Conservation (phyloP, 306 rosid species). For the Acacia acuminata region DNA sequence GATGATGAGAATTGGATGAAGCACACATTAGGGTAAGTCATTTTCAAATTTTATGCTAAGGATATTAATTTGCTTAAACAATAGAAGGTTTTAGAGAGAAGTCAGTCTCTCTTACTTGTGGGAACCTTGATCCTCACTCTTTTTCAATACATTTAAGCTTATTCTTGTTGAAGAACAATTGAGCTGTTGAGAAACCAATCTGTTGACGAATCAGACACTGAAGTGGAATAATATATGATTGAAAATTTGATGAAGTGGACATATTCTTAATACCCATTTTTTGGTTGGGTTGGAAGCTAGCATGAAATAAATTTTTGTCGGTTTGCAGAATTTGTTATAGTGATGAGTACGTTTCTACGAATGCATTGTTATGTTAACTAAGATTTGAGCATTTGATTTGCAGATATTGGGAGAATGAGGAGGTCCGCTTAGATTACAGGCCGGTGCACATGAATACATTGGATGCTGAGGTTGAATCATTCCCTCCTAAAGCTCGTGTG, state of each 20-base stretch:
- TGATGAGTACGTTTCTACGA: not conserved
- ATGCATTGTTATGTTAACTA: not conserved
- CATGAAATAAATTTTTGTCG: not conserved
- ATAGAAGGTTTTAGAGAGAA: not conserved
- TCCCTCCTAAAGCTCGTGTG: conserved; percentile 98
- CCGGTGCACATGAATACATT: conserved; percentile 92
- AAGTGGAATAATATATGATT: not conserved
- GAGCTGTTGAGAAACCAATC: not conserved
- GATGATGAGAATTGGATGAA: conserved; percentile 96
- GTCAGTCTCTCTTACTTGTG: not conserved
- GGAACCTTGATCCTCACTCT: not conserved
- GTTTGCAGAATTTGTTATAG: not conserved
- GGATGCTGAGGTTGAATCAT: conserved; percentile 80
- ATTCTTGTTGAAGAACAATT: conserved; percentile 7
- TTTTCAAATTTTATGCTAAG: not conserved
- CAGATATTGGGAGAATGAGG: conserved; percentile 87
- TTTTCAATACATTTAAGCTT: not conserved
- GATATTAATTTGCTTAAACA: conserved; percentile 1
- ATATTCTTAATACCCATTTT: not conserved
- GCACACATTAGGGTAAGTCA: conserved; percentile 87
- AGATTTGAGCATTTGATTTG: conserved; percentile 35
- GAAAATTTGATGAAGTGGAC: not conserved
- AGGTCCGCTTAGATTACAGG: conserved; percentile 81
- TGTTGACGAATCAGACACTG: not conserved
- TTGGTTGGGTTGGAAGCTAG: not conserved